Evolutionary conservation across 768 basidiomycete species (phyloP).

Genomic region (Amanita rimosa): DNA sequence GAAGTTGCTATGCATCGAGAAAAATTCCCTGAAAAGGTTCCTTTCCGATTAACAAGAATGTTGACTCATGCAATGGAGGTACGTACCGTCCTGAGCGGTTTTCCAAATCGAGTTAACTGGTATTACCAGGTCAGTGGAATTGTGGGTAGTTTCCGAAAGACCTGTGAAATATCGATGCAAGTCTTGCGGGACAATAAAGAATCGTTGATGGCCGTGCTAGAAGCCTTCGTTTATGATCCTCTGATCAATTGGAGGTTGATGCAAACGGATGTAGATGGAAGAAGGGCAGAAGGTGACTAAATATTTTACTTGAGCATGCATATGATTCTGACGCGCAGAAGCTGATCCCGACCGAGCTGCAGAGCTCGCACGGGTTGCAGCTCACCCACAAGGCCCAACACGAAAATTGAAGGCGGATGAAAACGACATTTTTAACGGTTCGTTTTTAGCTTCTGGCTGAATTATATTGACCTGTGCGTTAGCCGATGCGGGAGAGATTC

Average conservation of each 20-base stretch:
- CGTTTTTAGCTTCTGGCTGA: constrained; percentile 11
- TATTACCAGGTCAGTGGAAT: constrained; percentile 80
- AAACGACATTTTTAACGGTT: constrained; percentile 88
- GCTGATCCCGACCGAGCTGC: constrained; percentile 40
- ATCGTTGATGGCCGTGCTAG: constrained; percentile 97
- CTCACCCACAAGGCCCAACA: constrained; percentile 67
- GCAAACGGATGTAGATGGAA: constrained; percentile 68
- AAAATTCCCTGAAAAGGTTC: constrained; percentile 98
- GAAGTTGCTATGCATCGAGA: constrained; percentile 97
- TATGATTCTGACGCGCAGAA: constrained; percentile 26
- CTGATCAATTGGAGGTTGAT: constrained; percentile 95
- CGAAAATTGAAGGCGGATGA: constrained; percentile 86
- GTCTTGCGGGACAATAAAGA: constrained; percentile 96
- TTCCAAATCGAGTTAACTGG: constrained; percentile 6
- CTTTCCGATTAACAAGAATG: constrained; percentile 97
- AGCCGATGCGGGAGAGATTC: constrained; percentile 71
- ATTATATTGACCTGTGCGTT: constrained; percentile 36
- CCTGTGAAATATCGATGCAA: constrained; percentile 96
- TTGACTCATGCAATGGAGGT: constrained; percentile 99
- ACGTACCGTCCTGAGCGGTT: constrained; percentile 11
- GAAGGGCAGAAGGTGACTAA: constrained; percentile 52
- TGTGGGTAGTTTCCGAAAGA: constrained; percentile 91
- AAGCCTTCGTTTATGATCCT: constrained; percentile 98
- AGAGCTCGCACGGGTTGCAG: constrained; percentile 56
- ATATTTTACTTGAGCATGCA: constrained; percentile 3